Conservation (phyloP, 139 green algal genomes). For the Chloropicon primus region DNA sequence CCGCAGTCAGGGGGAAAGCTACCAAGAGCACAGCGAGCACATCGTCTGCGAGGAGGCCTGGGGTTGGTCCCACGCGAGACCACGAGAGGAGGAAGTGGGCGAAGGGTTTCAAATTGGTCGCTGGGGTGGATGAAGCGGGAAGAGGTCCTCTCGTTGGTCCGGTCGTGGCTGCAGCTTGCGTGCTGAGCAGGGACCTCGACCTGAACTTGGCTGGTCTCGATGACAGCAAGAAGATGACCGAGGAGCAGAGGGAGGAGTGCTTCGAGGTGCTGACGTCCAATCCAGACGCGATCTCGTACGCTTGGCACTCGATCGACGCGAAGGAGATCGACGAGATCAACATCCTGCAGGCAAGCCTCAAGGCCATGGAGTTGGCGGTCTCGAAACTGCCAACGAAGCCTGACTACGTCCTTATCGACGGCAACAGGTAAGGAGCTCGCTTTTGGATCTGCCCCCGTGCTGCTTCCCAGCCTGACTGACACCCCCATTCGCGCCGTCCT, state of each 20-base stretch:
- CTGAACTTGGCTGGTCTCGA: slow-evolving; percentile 21
- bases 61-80: background rate
- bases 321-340: slow-evolving; percentile 75
- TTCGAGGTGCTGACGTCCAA: slow-evolving; percentile 43
- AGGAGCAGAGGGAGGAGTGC: slow-evolving; percentile 44
- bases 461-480: too few species aligned
- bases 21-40: background rate
- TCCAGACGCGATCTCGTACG: slow-evolving; percentile 31
- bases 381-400: background rate
- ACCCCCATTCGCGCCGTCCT: too few species aligned
- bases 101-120: slow-evolving; percentile 6
- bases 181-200: slow-evolving; percentile 7
- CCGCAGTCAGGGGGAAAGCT: background rate
- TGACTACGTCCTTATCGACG: slow-evolving; percentile 61
- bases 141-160: slow-evolving; percentile 75
- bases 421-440: too few species aligned
- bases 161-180: slow-evolving; percentile 52
- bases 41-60: background rate
- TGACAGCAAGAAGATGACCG: slow-evolving; percentile 71
- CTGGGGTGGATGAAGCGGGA: slow-evolving; percentile 68
- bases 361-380: slow-evolving; percentile 41
- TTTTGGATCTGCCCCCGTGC: too few species aligned
- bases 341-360: slow-evolving; percentile 62
- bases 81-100: background rate
- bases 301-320: slow-evolving; percentile 48